Evolutionary conservation across 2,329 filamentous ascomycete genomes (phyloP), one percentile per base, ranked within the genome.

Genomic region (Cylindrodendrum hubeiense): DNA sequence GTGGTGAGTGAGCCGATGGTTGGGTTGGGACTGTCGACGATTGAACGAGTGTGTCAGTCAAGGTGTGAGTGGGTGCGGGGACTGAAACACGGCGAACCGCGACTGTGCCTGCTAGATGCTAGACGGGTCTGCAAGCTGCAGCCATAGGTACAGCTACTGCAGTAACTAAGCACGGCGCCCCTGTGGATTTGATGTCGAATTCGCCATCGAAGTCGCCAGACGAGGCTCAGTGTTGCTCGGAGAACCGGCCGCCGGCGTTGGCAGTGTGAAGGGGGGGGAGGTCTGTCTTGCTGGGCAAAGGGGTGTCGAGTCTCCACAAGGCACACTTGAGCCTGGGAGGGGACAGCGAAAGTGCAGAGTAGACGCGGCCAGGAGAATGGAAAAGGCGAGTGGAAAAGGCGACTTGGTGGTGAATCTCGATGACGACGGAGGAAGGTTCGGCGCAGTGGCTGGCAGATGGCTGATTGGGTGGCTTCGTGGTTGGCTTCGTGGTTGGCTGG

Each of bases 1-100:
- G 54, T 37, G 39, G 46, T 22, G 39, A 46, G 53, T 34, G 53
- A 47, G 46, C 19, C 26, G 49, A 52, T 30, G 49, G 54, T 58
- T 59, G 49, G 54, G 33, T 53, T 54, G 54, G 49, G 61, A 50
- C 60, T 51, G 50, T 44, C 43, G 30, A 28, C 22, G 37, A 44
- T 50, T 50, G 46, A 54, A 43, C 37, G 28, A 55, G 43, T 26
- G 34, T 21, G 49, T 34, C 30, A 21, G 49, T 9, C 17, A 26
- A 26, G 21, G 19, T 28, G 19, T 37, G 49, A 37, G 30, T 22
- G 19, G 49, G 30, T 52, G 50, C 33, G 47, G 26, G 15, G 26
- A 50, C 47, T 50, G 47, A 50, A 50, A 50, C 47, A 50, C 5
- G 28, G 28, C 47, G 47, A 33, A 30, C 30, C 26, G 28, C 28